These are phyloP conservation scores for Trapa incisa DNA, from an alignment of 345 rosid species.

Conservation along the genomic window DNA sequence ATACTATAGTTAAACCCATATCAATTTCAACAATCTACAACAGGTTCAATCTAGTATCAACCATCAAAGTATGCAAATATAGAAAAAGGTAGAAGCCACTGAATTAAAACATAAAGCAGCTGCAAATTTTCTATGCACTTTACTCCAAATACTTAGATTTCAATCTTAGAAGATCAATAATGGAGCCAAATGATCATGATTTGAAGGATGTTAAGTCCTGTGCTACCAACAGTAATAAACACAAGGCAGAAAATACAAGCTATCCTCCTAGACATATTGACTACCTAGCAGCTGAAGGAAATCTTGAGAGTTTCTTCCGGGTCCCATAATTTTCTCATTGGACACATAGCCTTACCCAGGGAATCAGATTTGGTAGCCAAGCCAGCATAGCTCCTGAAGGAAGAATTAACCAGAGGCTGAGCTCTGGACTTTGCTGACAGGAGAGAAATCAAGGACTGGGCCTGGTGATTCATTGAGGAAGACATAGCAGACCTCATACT, in stretches of 20 bases:
- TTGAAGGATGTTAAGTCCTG: background rate
- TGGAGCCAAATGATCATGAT: background rate
- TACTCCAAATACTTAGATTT: background rate
- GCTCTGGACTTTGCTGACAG: background rate
- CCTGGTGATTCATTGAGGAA: slow-evolving; percentile 1
- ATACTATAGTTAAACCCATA: background rate
- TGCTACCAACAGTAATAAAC: background rate
- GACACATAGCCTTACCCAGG: slow-evolving; percentile 9
- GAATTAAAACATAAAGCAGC: background rate
- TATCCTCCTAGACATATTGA: background rate
- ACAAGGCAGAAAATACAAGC: background rate
- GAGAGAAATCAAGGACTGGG: slow-evolving; percentile 9
- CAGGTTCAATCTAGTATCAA: background rate
- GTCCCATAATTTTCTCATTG: background rate
- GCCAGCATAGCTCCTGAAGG: background rate
- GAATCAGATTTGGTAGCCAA: background rate
- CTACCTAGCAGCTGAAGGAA: background rate
- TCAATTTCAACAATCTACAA: background rate
- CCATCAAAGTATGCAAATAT: background rate
- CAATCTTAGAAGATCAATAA: background rate
- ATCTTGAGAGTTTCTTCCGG: background rate
- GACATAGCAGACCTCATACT: slow-evolving; percentile 5
- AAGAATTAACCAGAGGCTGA: background rate
- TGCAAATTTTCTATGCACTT: background rate
- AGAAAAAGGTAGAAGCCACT: background rate